Evolutionary conservation across 768 basidiomycete species (phyloP).

Genomic region (Amanita pseudoporphyria): DNA sequence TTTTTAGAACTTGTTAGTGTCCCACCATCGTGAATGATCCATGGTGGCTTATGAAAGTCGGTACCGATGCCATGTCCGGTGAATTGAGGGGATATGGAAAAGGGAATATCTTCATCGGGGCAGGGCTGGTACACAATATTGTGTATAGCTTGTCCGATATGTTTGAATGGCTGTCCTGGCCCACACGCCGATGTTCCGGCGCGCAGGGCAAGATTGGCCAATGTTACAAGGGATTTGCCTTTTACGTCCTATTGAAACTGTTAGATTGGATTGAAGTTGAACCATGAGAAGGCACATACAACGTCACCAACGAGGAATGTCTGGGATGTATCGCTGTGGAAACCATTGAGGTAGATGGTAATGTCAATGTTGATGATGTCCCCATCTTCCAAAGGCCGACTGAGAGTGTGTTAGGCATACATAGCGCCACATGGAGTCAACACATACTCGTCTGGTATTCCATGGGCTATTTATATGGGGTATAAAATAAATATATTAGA

Average conservation of each 20-base stretch:
- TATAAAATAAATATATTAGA: no score
- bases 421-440: background rate
- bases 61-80: slow-evolving; percentile 89
- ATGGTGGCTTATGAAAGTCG: slow-evolving; percentile 76
- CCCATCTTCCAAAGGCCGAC: slow-evolving; percentile 69
- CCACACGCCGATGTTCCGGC: no score
- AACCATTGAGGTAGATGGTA: slow-evolving; percentile 75
- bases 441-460: slow-evolving; percentile 85
- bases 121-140: slow-evolving; percentile 24
- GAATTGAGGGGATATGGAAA: no score
- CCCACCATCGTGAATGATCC: slow-evolving; percentile 73
- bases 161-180: no score
- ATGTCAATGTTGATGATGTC: slow-evolving; percentile 89
- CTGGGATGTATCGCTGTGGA: slow-evolving; percentile 83
- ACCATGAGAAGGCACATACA: slow-evolving; percentile 31
- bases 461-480: slow-evolving; percentile 74
- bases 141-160: slow-evolving; percentile 69
- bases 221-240: slow-evolving; percentile 54
- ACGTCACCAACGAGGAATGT: slow-evolving; percentile 79
- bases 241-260: slow-evolving; percentile 46
- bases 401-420: slow-evolving; percentile 23
- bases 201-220: slow-evolving; percentile 55
- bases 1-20: no score
- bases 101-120: no score
- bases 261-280: background rate